Base-by-base conservation (phyloP, 2,329 filamentous ascomycete species). In the Sporothrix brasiliensis region DNA sequence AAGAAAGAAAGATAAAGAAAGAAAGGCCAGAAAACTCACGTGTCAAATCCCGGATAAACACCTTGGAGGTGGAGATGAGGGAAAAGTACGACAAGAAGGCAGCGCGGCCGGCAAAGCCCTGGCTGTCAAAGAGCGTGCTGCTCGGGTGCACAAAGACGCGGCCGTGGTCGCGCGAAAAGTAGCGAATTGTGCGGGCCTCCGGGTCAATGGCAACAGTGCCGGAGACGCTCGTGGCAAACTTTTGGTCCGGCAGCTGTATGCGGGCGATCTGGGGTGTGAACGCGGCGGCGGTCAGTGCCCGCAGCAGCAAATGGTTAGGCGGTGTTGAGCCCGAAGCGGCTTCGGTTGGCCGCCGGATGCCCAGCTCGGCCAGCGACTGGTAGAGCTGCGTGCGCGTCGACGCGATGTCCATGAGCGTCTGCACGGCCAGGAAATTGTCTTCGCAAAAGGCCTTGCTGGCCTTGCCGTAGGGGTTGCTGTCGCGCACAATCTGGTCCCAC, bases 171-270 rank as follows among this genome's bases (percentile, higher is more conserved):
- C 92, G 90, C 74, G 91, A 92, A 80, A 93, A 98, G 81, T 94
- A 99, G 78, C 93, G 95, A 80, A 99, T 97, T 3, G 91, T 92
- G 68, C 89, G 87, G 4, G 94, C 94, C 80, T 98, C 94, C 0
- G 94, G 94, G 77, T 99, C 95, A 7, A 97, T 85, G 78, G 95
- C 94, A 1, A 98, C 92, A 0, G 95, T 92, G 9, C 95, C 95
- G 0, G 92, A 92, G 73, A 96, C 88, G 2, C 92, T 93, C 49
- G 90, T 89, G 14, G 92, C 92, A 79, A 96, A 99, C 79, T 97
- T 98, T 83, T 97, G 97, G 81, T 97, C 93, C 0, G 95, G 95
- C 75, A 97, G 92, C 74, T 93, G 91, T 77, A 99, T 97, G 68
- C 94, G 89, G 16, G 93, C 93, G 74, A 97, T 89, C 80, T 98